These are phyloP conservation scores for Leishmania aethiopica DNA, from an alignment of 208 protist species.

Conservation along the genomic window DNA sequence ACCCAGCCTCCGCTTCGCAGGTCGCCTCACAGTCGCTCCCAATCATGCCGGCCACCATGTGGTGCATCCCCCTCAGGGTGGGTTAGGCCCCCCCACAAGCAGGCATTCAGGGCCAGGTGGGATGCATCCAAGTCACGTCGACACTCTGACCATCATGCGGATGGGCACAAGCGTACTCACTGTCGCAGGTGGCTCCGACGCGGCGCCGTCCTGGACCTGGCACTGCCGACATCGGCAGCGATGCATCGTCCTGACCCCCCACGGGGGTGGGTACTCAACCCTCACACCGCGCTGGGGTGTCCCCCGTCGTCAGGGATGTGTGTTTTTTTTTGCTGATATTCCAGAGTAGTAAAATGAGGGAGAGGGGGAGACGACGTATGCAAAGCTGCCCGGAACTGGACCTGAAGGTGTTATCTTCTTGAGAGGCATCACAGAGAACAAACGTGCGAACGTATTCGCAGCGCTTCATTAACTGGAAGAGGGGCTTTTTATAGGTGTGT, in stretches of 20 bases:
- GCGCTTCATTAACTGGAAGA: too few relatives aligned
- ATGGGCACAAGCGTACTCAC: neutral
- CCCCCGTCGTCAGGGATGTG: neutral
- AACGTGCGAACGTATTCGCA: neutral
- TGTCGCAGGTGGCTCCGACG: neutral
- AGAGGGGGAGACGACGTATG: neutral
- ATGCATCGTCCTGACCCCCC: neutral
- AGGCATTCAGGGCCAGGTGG: neutral
- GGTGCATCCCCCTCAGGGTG: neutral
- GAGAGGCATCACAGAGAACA: neutral
- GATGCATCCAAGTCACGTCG: neutral
- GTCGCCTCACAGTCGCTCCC: neutral
- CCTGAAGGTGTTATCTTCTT: neutral
- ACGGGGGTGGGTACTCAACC: neutral
- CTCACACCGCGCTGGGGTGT: neutral
- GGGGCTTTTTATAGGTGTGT: neutral
- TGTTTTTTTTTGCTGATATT: neutral
- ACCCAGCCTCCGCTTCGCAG: neutral
- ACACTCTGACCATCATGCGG: neutral
- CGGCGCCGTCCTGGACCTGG: neutral
- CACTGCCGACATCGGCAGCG: neutral
- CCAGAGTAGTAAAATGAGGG: neutral
- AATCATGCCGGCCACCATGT: neutral
- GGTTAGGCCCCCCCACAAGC: neutral
- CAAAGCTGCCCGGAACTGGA: neutral